A percentile compares a stretch with the other conserved stretches of the same genome.
These are phyloP conservation scores for Pseudogymnoascus sp. DNA, from an alignment of 2,329 filamentous ascomycete genomes.

Conservation along the genomic window DNA sequence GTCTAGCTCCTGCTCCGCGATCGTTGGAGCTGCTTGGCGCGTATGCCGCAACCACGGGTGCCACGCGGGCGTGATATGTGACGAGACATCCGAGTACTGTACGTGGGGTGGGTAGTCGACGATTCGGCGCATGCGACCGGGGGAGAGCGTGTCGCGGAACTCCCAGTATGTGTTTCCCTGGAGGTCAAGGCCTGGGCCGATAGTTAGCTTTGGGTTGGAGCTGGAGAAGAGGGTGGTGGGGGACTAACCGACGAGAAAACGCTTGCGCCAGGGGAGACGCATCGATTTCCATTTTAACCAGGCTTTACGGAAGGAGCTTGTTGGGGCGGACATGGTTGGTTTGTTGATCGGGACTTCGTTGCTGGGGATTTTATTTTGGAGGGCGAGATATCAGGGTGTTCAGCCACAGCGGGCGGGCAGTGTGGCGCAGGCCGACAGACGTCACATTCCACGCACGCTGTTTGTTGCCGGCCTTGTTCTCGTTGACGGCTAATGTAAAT, in stretches of 20 bases:
- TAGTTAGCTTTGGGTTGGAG: not conserved
- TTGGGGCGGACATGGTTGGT: conserved; percentile 11
- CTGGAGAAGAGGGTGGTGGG: not conserved
- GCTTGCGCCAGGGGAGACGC: conserved; percentile 57
- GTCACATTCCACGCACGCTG: conserved; percentile 10
- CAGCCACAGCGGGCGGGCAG: not conserved
- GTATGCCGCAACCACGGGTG: conserved; percentile 64
- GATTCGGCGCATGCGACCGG: conserved; percentile 53
- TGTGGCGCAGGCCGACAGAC: conserved; percentile 8
- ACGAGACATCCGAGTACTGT: conserved; percentile 46
- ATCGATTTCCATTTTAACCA: conserved; percentile 60
- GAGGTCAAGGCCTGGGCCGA: conserved; percentile 51
- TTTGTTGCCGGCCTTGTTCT: not conserved
- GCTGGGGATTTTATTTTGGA: conserved; percentile 1
- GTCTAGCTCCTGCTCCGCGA: conserved; percentile 52
- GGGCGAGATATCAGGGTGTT: not conserved
- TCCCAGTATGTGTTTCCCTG: conserved; percentile 65
- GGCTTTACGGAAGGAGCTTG: conserved; percentile 16
- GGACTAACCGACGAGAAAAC: conserved; percentile 52
- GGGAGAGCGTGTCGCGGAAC: conserved; percentile 43
- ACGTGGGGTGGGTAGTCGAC: conserved; percentile 51
- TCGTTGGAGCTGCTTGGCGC: conserved; percentile 45
- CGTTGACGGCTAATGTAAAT: conserved; percentile 3
- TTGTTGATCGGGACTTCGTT: not conserved
- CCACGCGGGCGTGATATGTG: conserved; percentile 53